A percentile compares a stretch with the other conserved stretches of the same genome.
phyloP scores from a whole-genome alignment of 2,329 filamentous ascomycete species.

The Cordyceps tenuipes region DNA sequence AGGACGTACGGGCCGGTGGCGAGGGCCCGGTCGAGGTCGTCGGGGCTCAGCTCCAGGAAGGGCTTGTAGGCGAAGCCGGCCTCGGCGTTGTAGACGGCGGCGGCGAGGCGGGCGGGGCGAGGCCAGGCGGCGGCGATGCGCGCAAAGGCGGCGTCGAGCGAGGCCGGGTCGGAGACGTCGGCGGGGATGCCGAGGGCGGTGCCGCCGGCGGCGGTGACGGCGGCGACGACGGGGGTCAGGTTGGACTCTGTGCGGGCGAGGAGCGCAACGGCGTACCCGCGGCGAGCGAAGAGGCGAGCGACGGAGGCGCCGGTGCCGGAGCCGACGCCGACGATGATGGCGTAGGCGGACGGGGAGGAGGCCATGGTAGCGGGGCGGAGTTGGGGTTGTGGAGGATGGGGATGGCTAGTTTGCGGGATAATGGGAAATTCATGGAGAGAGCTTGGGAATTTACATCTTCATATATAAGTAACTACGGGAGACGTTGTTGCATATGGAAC shows the following conservation, averaged over 20 bases:
- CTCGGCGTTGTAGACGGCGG: constrained; percentile 64
- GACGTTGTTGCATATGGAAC: too few species aligned
- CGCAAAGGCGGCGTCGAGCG: constrained; percentile 51
- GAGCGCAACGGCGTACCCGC: constrained; percentile 63
- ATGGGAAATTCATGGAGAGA: too few species aligned
- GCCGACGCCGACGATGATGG: constrained; percentile 65
- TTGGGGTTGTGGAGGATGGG: background rate
- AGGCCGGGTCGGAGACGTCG: constrained; percentile 30
- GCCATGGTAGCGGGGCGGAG: background rate
- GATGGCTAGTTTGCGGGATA: background rate
- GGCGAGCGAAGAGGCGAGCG: constrained; percentile 51
- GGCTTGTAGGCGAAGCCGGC: constrained; percentile 43
- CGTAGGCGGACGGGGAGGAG: constrained; percentile 42
- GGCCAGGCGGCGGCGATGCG: constrained; percentile 52
- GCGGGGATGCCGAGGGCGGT: constrained; percentile 62
- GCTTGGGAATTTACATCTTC: too few species aligned
- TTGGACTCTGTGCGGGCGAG: constrained; percentile 61
- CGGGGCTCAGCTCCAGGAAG: constrained; percentile 46
- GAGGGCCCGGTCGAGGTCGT: constrained; percentile 41
- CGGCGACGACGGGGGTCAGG: constrained; percentile 56
- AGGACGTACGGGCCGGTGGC: constrained; percentile 40
- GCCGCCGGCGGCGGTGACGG: constrained; percentile 61
- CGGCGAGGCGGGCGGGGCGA: constrained; percentile 45
- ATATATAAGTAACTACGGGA: background rate
- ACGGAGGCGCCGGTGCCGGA: constrained; percentile 49